phyloP scores from a whole-genome alignment of 1,284 basidiomycete species.

The Trametes hirsuta region DNA sequence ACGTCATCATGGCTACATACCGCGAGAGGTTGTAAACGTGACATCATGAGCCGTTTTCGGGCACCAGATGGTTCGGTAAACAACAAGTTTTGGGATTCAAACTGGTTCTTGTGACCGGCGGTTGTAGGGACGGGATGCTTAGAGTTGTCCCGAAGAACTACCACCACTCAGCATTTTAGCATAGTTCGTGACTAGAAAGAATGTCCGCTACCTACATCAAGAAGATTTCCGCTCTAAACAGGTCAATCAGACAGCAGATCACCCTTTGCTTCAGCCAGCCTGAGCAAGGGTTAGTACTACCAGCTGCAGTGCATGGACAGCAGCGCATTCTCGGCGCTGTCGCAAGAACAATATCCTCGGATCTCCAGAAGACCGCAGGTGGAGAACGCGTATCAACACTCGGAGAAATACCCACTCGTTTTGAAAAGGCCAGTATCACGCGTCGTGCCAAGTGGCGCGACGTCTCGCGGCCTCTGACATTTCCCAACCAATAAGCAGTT shows the following conservation, averaged over 20 bases:
- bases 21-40: background rate
- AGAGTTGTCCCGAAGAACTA: background rate
- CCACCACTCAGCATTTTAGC: background rate
- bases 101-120: background rate
- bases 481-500: no score
- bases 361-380: background rate
- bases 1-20: background rate
- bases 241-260: no score
- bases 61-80: background rate
- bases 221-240: no score
- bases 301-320: no score
- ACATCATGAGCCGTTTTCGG: background rate
- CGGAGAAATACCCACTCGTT: background rate
- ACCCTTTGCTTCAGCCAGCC: no score
- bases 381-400: background rate
- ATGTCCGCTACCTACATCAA: background rate
- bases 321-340: no score
- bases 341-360: background rate
- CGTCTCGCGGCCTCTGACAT: no score
- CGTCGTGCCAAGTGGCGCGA: background rate
- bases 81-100: background rate
- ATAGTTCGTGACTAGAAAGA: no score
- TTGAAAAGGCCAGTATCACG: background rate
- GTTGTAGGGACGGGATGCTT: background rate
- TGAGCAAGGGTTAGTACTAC: no score